A percentile compares a stretch with the other conserved stretches of the same genome.
Conservation (phyloP, 768 basidiomycete genomes). For the Lyophyllum decastes region DNA sequence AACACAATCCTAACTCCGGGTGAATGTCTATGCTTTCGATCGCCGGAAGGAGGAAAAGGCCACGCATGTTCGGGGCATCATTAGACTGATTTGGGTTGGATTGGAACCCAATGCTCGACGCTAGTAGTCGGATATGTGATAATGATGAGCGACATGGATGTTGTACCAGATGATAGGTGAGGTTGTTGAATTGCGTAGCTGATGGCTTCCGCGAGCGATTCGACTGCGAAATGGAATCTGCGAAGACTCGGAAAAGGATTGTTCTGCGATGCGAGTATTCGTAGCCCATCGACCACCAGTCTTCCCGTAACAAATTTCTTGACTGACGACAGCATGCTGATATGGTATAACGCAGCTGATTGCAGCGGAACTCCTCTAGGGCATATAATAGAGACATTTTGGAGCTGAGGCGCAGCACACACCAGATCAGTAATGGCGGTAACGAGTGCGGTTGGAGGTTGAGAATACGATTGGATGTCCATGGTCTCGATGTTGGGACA, state of each 20-base stretch:
- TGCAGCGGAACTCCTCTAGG: not conserved
- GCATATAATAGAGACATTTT: not conserved
- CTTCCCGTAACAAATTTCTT: not conserved
- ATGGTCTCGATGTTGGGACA: not conserved
- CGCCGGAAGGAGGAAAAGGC: not conserved
- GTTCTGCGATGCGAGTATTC: not conserved
- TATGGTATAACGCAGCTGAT: not conserved
- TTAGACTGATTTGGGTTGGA: not conserved
- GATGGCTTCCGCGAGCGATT: not conserved
- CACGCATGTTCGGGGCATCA: not conserved
- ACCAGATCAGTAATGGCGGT: not conserved
- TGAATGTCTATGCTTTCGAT: not conserved
- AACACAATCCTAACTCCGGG: not conserved
- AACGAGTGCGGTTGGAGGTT: not conserved
- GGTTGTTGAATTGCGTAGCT: not conserved
- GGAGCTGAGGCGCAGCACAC: not conserved
- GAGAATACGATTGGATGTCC: not conserved
- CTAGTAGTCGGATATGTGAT: not conserved
- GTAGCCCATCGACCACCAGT: not conserved
- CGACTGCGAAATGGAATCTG: not conserved
- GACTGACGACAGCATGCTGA: not conserved
- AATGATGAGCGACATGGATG: not conserved
- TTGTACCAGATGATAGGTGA: not conserved
- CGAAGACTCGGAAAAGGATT: not conserved
- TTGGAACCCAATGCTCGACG: not conserved